phyloP scores from a whole-genome alignment of 2,329 filamentous ascomycete species.

The Aureobasidium sp. region DNA sequence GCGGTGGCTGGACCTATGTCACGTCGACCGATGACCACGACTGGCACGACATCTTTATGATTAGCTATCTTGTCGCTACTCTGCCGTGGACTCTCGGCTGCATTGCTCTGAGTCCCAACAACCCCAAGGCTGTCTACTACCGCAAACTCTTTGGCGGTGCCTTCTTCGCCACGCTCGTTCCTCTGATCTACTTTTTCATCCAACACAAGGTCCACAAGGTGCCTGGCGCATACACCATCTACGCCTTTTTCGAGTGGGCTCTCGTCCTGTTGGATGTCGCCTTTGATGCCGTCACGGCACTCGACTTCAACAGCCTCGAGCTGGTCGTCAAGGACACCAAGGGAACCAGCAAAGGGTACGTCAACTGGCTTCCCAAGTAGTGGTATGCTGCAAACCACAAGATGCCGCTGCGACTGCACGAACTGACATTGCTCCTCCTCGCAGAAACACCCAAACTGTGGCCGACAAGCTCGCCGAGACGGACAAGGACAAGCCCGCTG shows the following conservation, averaged over 20 bases:
- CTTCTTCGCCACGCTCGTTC: constrained; percentile 87
- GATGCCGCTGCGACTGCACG: neutral
- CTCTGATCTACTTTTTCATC: constrained; percentile 93
- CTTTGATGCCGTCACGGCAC: constrained; percentile 88
- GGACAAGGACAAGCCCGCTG: constrained; percentile 62
- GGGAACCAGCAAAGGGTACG: constrained; percentile 95
- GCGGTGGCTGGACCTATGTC: constrained; percentile 96
- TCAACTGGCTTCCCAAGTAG: constrained; percentile 88
- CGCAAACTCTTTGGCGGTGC: constrained; percentile 73
- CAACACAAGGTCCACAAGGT: constrained; percentile 96
- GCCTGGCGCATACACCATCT: constrained; percentile 90
- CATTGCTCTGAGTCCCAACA: constrained; percentile 77
- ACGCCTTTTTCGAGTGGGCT: constrained; percentile 97
- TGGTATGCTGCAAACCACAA: constrained; percentile 17
- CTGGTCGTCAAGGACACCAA: constrained; percentile 82
- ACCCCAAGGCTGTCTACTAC: constrained; percentile 75
- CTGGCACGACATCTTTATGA: constrained; percentile 99
- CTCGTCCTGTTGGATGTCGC: constrained; percentile 91
- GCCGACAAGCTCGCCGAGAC: constrained; percentile 27
- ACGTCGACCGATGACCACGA: constrained; percentile 97
- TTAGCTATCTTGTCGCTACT: constrained; percentile 89
- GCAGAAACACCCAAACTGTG: constrained; percentile 42
- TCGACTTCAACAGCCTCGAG: constrained; percentile 88
- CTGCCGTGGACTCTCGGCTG: constrained; percentile 93
- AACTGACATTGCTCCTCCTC: neutral